phyloP scores from a whole-genome alignment of 257 asterid species.

The Nicotiana undulata region DNA sequence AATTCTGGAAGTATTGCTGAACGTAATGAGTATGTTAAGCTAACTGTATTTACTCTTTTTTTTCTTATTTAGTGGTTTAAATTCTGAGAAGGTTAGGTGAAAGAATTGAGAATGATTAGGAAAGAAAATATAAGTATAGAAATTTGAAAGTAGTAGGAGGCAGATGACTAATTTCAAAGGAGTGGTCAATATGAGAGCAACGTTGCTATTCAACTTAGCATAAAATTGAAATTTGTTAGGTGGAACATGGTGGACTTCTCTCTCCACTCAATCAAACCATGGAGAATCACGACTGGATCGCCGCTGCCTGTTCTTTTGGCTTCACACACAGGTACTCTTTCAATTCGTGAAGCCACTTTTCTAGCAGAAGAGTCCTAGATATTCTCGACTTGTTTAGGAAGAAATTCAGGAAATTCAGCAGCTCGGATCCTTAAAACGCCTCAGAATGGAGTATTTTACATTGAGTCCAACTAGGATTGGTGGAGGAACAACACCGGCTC shows the following conservation, averaged over 20 bases:
- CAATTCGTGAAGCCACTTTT: constrained; percentile 66
- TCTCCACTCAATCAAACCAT: no score
- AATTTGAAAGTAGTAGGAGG: no score
- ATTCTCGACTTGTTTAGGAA: constrained; percentile 34
- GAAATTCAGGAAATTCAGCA: constrained; percentile 33
- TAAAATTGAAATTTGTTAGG: not conserved
- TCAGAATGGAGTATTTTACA: not conserved
- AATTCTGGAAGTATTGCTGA: constrained; percentile 53
- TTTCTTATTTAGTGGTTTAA: no score
- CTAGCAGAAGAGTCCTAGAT: constrained; percentile 63
- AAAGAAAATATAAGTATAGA: not conserved
- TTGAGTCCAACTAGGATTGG: no score
- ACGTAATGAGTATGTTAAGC: constrained; percentile 25
- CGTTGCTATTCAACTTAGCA: not conserved
- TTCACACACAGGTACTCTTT: constrained; percentile 41
- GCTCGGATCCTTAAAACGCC: constrained; percentile 25
- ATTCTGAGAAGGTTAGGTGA: not conserved
- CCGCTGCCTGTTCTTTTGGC: no score
- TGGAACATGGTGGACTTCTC: no score
- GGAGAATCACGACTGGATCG: no score
- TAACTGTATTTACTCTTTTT: not conserved
- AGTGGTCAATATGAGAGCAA: not conserved
- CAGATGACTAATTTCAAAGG: not conserved
- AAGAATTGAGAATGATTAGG: not conserved
- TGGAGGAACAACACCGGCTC: no score